Percentiles rank a stretch among this genome's conserved stretches.
Evolutionary conservation across 345 rosid species (phyloP).

Genomic region (Abelmoschus esculentus): DNA sequence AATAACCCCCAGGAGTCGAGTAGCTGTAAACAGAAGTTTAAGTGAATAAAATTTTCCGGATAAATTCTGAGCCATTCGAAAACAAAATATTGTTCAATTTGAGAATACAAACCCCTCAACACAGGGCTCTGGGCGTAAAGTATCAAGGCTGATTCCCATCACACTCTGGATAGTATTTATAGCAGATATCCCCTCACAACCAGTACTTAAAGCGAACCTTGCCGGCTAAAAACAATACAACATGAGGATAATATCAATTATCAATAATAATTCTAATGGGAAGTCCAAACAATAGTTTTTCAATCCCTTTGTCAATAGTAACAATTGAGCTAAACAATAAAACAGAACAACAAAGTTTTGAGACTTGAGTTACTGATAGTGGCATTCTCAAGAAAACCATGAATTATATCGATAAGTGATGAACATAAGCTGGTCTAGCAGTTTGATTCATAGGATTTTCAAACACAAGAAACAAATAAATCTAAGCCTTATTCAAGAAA

Average conservation of each 20-base stretch:
- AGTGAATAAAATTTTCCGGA: constrained; percentile 1
- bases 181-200: constrained; percentile 84
- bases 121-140: constrained; percentile 89
- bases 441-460: background rate
- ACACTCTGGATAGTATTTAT: constrained; percentile 96
- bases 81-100: background rate
- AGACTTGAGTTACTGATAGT: background rate
- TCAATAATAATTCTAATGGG: background rate
- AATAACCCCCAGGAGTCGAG: constrained; percentile 99
- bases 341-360: background rate
- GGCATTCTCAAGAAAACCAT: background rate
- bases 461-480: background rate
- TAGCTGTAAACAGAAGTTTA: constrained; percentile 42
- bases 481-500: background rate
- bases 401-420: background rate
- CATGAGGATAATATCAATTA: constrained; percentile 4
- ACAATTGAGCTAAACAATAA: background rate
- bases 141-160: constrained; percentile 83
- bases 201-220: constrained; percentile 66
- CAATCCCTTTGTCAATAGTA: background rate
- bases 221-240: constrained; percentile 52
- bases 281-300: background rate
- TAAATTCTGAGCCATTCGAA: background rate
- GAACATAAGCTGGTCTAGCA: background rate
- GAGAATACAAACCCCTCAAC: constrained; percentile 79